phyloP scores from a whole-genome alignment of 2,329 filamentous ascomycete genomes.

The Bimuria novae-zelandiae region DNA sequence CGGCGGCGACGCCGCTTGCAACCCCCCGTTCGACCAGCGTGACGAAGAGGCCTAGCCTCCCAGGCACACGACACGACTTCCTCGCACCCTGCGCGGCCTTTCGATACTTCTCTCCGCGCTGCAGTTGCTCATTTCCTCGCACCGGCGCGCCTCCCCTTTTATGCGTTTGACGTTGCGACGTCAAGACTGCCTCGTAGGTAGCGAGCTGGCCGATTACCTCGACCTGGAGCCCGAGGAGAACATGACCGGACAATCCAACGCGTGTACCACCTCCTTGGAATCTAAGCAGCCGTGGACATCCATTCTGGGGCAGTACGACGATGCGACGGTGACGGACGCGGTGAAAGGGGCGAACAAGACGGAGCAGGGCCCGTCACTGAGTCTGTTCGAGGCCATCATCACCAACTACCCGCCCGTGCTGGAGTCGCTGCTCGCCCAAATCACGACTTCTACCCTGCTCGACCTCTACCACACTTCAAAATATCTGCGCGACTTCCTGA shows the following conservation, averaged over 20 bases:
- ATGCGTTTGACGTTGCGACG: constrained; percentile 28
- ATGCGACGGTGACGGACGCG: not conserved
- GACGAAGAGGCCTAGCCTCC: constrained; percentile 3
- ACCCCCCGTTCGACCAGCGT: constrained; percentile 3
- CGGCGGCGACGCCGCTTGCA: constrained; percentile 1
- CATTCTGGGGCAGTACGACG: constrained; percentile 6
- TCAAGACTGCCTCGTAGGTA: constrained; percentile 32
- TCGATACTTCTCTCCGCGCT: constrained; percentile 20
- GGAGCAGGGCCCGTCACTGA: constrained; percentile 25
- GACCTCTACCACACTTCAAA: constrained; percentile 63
- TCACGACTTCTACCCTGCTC: constrained; percentile 61
- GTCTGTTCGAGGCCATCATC: constrained; percentile 58
- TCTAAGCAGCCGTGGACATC: constrained; percentile 11
- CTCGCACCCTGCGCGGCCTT: not conserved
- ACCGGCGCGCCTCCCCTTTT: constrained; percentile 33
- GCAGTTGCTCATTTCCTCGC: constrained; percentile 19
- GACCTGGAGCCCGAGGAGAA: constrained; percentile 27
- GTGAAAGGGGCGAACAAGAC: constrained; percentile 11
- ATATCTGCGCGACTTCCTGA: constrained; percentile 59
- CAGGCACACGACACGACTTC: constrained; percentile 30
- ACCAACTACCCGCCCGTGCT: constrained; percentile 62
- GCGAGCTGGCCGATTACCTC: constrained; percentile 30
- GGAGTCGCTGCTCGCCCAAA: constrained; percentile 62
- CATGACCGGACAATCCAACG: constrained; percentile 32
- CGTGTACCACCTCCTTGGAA: constrained; percentile 26